phyloP scores from a whole-genome alignment of 768 basidiomycete genomes.

The Amanita molliuscula region DNA sequence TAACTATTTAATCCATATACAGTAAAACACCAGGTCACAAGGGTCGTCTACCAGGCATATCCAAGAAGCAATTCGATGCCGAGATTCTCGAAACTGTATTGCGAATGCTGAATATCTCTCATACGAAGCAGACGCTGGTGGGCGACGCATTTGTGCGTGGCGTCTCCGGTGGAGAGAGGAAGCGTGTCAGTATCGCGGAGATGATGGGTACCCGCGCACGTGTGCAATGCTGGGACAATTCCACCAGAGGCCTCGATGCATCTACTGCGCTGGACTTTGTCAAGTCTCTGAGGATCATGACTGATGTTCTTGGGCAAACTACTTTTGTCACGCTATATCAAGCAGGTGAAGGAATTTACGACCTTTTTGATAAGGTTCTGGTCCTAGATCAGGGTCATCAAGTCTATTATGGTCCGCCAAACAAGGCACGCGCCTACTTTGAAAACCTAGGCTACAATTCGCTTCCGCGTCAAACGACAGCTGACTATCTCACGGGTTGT shows the following conservation, averaged over 20 bases:
- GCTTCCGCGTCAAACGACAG: conserved; percentile 74
- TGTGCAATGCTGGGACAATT: conserved; percentile 79
- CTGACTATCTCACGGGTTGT: conserved; percentile 79
- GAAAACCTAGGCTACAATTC: conserved; percentile 61
- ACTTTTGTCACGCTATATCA: conserved; percentile 81
- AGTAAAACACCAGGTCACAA: conserved; percentile 65
- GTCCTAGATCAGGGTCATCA: conserved; percentile 74
- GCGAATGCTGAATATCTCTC: conserved; percentile 74
- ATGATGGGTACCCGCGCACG: conserved; percentile 78
- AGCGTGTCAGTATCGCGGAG: conserved; percentile 76
- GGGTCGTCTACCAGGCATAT: conserved; percentile 59
- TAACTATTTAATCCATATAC: conserved; percentile 5
- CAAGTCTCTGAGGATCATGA: conserved; percentile 70
- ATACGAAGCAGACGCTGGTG: conserved; percentile 70
- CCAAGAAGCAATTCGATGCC: conserved; percentile 45
- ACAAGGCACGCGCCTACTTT: conserved; percentile 73
- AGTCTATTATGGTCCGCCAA: conserved; percentile 70
- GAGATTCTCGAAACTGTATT: conserved; percentile 54
- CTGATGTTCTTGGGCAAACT: conserved; percentile 72
- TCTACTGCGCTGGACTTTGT: conserved; percentile 85
- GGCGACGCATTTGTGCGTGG: conserved; percentile 84
- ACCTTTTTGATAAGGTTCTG: conserved; percentile 81
- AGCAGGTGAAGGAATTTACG: conserved; percentile 71
- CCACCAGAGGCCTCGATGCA: conserved; percentile 73
- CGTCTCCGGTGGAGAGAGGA: conserved; percentile 72